Base-by-base conservation (phyloP, 306 rosid genomes). In the Casuarina equisetifolia region DNA sequence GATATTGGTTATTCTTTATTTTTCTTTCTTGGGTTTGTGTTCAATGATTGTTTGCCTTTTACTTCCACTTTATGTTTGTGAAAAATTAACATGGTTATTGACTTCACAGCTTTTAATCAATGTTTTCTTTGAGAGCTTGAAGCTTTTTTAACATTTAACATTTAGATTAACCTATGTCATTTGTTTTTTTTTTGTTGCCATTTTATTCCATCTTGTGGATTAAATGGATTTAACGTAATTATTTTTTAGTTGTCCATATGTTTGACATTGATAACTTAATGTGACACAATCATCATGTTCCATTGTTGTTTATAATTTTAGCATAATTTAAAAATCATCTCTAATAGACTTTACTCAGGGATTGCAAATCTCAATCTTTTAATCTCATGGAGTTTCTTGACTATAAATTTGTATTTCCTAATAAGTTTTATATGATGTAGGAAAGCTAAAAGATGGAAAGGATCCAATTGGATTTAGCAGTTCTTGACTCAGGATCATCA, bases 401-500 rank as follows among this genome's bases (percentile, higher is more conserved):
- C 78, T 38, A 4, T 58, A 8, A 49, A 25, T 49, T 10, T 62
- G 62, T 59, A 57, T 73, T 69, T 75, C 62, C 74, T 81, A 72
- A 81, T 64, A 46, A 2, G 48, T 68, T 12, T 64, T 19, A 77
- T 79, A 52, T 84, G 66, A 68, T 81, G 85, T 76, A 89, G 97
- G 97, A 83, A 89, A 83, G 89, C 83, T 87, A 83, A 84, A 83
- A 79, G 86, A 95, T 95, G 99, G 89, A 86, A 81, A 84, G 84
- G 82, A 77, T 82, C 82, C 88, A 71, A 49, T 79, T 88, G 78
- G 88, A 84, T 84, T 77, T 90, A 73, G 88, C 89, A 80, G 80
- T 82, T 82, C 89, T 86, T 83, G 90, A 86, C 75, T 87, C 90
- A 48, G 98, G 93, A 63, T 92, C 97, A 83, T 75, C 97, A 59